phyloP scores from a whole-genome alignment of 495 filamentous ascomycete species.

The Lasiosphaeria ovina region DNA sequence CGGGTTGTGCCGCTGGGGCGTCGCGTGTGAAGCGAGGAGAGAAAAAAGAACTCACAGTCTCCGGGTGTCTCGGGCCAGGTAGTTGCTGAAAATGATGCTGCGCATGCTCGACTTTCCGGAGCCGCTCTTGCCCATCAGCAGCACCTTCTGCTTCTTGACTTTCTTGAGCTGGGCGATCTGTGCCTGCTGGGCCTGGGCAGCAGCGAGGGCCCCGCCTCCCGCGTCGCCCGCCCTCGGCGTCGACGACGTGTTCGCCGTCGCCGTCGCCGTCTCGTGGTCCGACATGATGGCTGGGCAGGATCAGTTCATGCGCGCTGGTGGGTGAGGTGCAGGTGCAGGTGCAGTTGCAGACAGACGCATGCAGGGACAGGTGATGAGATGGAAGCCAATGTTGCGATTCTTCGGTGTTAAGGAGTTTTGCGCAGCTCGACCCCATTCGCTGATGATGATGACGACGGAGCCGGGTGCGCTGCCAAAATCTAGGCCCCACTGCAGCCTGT shows the following conservation, averaged over 20 bases:
- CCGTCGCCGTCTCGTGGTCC: background rate
- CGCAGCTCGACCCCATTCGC: too few relatives aligned
- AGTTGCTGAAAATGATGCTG: conserved; percentile 97
- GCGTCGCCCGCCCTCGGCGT: background rate
- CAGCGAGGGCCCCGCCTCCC: background rate
- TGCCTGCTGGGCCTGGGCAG: conserved; percentile 7
- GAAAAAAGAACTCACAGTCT: conserved; percentile 52
- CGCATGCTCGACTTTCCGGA: conserved; percentile 99
- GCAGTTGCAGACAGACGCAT: too few relatives aligned
- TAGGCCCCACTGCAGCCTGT: too few relatives aligned
- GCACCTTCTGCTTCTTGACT: conserved; percentile 61
- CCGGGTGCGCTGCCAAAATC: too few relatives aligned
- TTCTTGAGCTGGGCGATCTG: conserved; percentile 46
- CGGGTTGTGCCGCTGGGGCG: too few relatives aligned
- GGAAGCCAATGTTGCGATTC: too few relatives aligned
- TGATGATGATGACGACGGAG: too few relatives aligned
- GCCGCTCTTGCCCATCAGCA: conserved; percentile 84
- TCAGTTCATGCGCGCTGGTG: background rate
- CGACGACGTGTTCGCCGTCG: conserved; percentile 1
- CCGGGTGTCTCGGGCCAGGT: conserved; percentile 93
- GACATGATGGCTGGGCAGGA: background rate
- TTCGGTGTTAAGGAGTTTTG: too few relatives aligned
- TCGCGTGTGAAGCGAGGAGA: background rate
- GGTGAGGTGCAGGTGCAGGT: too few relatives aligned
- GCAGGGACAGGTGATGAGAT: too few relatives aligned